These are phyloP conservation scores for Podosphaera xanthii DNA, from an alignment of 2,329 filamentous ascomycete genomes.

Conservation along the genomic window DNA sequence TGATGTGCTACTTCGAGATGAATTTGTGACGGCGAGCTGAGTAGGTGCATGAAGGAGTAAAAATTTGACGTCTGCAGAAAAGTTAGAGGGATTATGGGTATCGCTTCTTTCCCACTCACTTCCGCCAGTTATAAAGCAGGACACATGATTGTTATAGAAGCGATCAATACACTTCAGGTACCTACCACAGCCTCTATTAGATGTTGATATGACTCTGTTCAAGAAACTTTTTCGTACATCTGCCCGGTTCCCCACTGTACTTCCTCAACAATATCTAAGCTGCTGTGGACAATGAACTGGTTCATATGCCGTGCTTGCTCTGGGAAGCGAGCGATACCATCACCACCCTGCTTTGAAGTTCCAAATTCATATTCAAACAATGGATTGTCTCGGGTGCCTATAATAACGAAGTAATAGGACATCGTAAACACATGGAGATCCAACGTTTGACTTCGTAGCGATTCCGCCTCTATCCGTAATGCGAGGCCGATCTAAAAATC, in stretches of 20 bases:
- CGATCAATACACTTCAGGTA: conserved; percentile 94
- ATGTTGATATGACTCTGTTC: neutral
- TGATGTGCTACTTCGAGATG: conserved; percentile 37
- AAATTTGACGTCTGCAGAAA: conserved; percentile 51
- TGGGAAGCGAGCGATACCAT: conserved; percentile 71
- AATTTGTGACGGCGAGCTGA: conserved; percentile 21
- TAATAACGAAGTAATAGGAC: conserved; percentile 97
- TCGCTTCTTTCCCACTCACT: conserved; percentile 20
- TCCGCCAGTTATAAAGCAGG: conserved; percentile 77
- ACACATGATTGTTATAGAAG: conserved; percentile 89
- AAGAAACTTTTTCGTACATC: conserved; percentile 33
- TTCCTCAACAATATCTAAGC: conserved; percentile 87
- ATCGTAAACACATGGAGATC: conserved; percentile 24
- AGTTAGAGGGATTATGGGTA: conserved; percentile 1
- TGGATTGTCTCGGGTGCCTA: conserved; percentile 86
- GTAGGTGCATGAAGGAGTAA: conserved; percentile 73
- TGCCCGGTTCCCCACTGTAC: conserved; percentile 76
- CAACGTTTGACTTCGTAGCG: neutral
- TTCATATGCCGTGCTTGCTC: conserved; percentile 84
- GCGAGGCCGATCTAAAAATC: neutral
- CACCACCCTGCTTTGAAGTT: conserved; percentile 84
- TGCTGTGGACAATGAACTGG: conserved; percentile 90
- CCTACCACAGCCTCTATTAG: conserved; percentile 23
- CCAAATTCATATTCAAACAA: conserved; percentile 95
- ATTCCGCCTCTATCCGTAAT: neutral